Evolutionary conservation across 345 rosid genomes (phyloP).

Genomic region (Syzygium grande): DNA sequence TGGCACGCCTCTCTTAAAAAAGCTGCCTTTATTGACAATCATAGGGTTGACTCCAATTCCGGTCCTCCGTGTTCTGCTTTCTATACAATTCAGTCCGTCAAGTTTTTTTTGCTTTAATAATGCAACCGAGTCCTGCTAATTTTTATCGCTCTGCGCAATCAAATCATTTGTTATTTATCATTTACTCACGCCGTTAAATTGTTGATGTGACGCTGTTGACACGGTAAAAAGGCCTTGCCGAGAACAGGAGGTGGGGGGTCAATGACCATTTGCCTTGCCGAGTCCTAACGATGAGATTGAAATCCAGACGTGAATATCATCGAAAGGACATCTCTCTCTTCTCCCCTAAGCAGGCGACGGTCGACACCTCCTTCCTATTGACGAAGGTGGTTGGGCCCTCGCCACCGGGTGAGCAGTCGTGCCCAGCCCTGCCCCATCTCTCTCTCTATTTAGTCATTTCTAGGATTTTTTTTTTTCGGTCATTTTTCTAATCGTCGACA

Average conservation of each 20-base stretch:
- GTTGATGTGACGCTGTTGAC: background rate
- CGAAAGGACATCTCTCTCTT: accelerated
- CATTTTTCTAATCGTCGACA: too few relatives aligned
- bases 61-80: background rate
- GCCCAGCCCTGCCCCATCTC: background rate
- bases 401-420: background rate
- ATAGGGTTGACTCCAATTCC: background rate
- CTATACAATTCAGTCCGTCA: background rate
- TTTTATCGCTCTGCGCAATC: background rate
- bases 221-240: background rate
- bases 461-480: background rate
- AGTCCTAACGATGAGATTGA: background rate
- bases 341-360: background rate
- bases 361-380: background rate
- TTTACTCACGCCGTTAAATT: background rate
- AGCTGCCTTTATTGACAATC: background rate
- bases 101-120: background rate
- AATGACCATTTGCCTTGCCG: background rate
- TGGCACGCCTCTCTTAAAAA: background rate
- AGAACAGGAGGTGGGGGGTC: background rate
- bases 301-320: background rate
- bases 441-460: background rate
- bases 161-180: background rate
- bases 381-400: background rate
- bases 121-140: background rate